phyloP scores from a whole-genome alignment of 2,329 filamentous ascomycete species.

The Colletotrichum tamarilloi region DNA sequence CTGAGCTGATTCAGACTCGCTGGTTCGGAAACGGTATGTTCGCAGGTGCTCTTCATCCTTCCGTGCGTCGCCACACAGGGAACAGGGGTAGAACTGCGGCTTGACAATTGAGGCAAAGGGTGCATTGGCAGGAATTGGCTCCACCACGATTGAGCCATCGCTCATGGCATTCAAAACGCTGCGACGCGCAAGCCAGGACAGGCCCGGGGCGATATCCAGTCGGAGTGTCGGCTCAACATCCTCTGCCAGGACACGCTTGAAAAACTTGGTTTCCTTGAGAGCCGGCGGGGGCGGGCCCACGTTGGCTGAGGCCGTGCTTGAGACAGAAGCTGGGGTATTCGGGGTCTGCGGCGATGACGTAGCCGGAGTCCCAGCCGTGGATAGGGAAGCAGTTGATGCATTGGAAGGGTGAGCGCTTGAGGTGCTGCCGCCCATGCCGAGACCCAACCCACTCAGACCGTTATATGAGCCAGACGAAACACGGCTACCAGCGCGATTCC shows the following conservation, averaged over 20 bases:
- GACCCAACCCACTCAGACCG: slow-evolving; percentile 59
- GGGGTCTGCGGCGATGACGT: slow-evolving; percentile 69
- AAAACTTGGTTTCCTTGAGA: slow-evolving; percentile 92
- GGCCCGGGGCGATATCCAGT: slow-evolving; percentile 86
- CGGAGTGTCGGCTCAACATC: slow-evolving; percentile 95
- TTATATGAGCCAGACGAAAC: slow-evolving; percentile 73
- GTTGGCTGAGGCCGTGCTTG: slow-evolving; percentile 56
- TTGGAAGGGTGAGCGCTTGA: slow-evolving; percentile 65
- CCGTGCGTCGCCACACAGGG: slow-evolving; percentile 87
- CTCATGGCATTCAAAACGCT: slow-evolving; percentile 86
- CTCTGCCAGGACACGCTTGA: slow-evolving; percentile 87
- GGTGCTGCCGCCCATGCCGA: slow-evolving; percentile 58
- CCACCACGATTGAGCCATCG: slow-evolving; percentile 87
- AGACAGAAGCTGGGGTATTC: slow-evolving; percentile 65
- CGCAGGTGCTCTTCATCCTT: slow-evolving; percentile 78
- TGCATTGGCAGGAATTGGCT: slow-evolving; percentile 78
- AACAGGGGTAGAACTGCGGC: slow-evolving; percentile 75
- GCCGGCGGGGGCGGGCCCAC: slow-evolving; percentile 59
- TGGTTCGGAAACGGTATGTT: slow-evolving; percentile 89
- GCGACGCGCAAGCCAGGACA: slow-evolving; percentile 93
- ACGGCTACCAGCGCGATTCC: slow-evolving; percentile 70
- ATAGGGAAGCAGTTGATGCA: slow-evolving; percentile 70
- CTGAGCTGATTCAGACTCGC: slow-evolving; percentile 86
- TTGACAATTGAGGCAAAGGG: slow-evolving; percentile 61
- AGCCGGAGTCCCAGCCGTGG: slow-evolving; percentile 58